Conservation (phyloP, 352 stramenopile species). For the Phytophthora sp. region DNA sequence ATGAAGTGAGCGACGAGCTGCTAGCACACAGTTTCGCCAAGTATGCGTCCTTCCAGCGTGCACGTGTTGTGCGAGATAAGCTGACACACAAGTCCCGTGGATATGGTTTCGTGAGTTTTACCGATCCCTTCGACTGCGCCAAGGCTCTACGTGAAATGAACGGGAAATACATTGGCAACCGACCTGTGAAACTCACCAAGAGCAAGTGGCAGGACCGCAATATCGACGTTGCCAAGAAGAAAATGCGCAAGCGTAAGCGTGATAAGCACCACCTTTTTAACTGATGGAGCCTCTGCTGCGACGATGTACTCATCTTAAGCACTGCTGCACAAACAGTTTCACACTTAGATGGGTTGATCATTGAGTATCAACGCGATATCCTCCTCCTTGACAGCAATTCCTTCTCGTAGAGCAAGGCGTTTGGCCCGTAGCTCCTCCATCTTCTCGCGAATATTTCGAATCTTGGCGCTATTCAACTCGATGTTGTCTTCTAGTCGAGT, state of each 20-base stretch:
- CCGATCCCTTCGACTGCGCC: conserved; percentile 94
- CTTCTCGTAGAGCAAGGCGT: conserved; percentile 57
- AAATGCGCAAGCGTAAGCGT: conserved; percentile 85
- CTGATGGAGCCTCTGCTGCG: conserved; percentile 29
- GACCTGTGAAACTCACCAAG: conserved; percentile 94
- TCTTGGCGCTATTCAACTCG: conserved; percentile 65
- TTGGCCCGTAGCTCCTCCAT: conserved; percentile 60
- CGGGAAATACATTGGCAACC: conserved; percentile 95
- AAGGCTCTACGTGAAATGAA: conserved; percentile 96
- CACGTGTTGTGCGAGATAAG: conserved; percentile 86
- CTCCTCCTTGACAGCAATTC: conserved; percentile 63
- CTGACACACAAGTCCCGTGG: conserved; percentile 90
- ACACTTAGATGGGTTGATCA: conserved; percentile 19
- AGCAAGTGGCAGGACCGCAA: conserved; percentile 96
- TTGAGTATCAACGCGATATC: conserved; percentile 60
- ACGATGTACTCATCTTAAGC: too few species aligned
- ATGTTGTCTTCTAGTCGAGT: conserved; percentile 65
- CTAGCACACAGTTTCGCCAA: conserved; percentile 76
- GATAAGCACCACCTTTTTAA: conserved; percentile 84
- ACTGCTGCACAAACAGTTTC: too few species aligned
- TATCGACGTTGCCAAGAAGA: conserved; percentile 90
- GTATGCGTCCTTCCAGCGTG: conserved; percentile 80
- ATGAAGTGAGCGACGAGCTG: conserved; percentile 92
- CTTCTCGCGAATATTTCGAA: conserved; percentile 61
- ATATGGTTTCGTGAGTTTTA: conserved; percentile 96